Evolutionary conservation across 768 basidiomycete species (phyloP), one percentile per base, ranked within the genome.

Genomic region (Grammothele lineata): DNA sequence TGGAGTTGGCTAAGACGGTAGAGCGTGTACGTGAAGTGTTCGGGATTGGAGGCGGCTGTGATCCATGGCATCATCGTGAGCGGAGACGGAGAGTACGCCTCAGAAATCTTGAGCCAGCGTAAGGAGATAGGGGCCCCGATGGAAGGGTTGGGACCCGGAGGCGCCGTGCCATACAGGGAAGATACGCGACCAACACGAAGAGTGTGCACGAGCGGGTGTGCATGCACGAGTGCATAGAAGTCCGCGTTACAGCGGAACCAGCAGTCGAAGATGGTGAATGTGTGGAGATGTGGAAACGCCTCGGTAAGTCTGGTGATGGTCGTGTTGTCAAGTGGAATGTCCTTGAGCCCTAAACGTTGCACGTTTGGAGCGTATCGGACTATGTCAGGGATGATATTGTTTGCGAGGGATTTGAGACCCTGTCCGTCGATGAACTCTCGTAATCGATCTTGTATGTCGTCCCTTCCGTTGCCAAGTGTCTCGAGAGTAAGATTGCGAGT

Each of bases 21-120:
- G 15, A 53, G 37, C 7, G 51, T 53, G 17, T 48, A 53, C 11
- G 37, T 37, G 22, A 47, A 43, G 17, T 34, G 43, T 23, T 53
- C 33, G 5, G 51, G 51, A 15, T 48, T 30, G 33, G 36, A 22
- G 46, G 47, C 42, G 10, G 19, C 32, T 17, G 46, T 38, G 8
- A 53, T 42, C 51, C 51, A 53, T 1, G 51, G 51, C 51, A 45
- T 53, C 6, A 53, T 22, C 2, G 51, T 53, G 8, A 47, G 38
- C 3, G 51, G 51, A 5, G 51, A 44, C 0, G 51, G 51, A 21
- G 51, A 34, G 42, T 48, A 53, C 21, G 51, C 51, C 36, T 53
- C 51, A 2, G 46, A 47, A 26, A 53, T 26, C 39, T 53, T 53
- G 5, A 53, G 47, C 34, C 41, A 23, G 8, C 23, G 51, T 39